Base-by-base conservation (phyloP, 1,284 basidiomycete genomes). In the Cutaneotrichosporon cutaneum region DNA sequence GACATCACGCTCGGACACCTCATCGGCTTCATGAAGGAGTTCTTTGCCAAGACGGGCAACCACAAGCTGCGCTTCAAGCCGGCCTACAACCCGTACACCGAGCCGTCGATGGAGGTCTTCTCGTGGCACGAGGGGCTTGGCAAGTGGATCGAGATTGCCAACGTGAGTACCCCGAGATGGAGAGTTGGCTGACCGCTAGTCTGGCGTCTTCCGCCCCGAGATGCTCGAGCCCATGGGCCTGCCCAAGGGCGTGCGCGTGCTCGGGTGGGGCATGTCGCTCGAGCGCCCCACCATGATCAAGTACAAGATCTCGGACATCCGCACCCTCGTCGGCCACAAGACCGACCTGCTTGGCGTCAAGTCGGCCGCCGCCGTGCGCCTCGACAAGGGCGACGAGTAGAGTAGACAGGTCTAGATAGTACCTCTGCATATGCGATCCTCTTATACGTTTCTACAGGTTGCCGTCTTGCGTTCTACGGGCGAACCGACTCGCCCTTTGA, bases 251-350 rank as follows among this genome's bases (percentile, higher is more conserved):
- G 94, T 99, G 11, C 89, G 94, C 56, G 95, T 98, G 3, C 89
- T 96, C 68, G 96, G 96, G 21, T 99, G 95, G 93, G 96, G 96
- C 59, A 86, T 99, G 68, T 87, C 88, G 74, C 83, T 99, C 36
- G 96, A 99, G 81, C 83, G 96, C 65, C 96, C 96, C n/a, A 99
- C 96, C 1, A 99, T 99, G 96, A 99, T 99, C 81, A 87, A 92
- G 90, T 85, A 85, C 75, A 83, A 82, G 39, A 95, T 99, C 77
- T 94, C 88, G 78, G 98, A 99, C 77, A 99, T 99, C 72, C 85
- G 96, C 65, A 94, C 95, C 39, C 83, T 99, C 51, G 91, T 99
- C 56, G 96, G 96, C 14, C 96, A 99, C 84, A 99, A 97, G 82
- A 92, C 94, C 22, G 88, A 92, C 56, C 85, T 95, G 71, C 92